A percentile compares a stretch with the other conserved stretches of the same genome.
These are phyloP conservation scores for Clarkia xantiana DNA, from an alignment of 345 rosid species.

Conservation along the genomic window DNA sequence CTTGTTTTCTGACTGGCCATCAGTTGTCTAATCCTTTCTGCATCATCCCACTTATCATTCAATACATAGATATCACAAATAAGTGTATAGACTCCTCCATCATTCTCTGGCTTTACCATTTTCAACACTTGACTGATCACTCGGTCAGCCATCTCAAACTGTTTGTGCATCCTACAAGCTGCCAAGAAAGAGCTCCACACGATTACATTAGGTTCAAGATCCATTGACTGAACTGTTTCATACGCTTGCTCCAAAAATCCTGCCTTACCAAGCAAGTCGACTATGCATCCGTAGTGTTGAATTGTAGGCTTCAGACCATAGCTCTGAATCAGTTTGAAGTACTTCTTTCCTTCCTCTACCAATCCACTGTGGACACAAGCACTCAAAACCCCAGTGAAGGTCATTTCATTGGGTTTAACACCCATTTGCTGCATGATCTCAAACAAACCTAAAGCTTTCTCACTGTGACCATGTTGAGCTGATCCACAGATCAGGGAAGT, in stretches of 20 bases:
- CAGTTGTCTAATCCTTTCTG: constrained; percentile 9
- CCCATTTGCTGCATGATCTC: constrained; percentile 25
- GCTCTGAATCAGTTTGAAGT: constrained; percentile 24
- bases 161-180: constrained; percentile 38
- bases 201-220: constrained; percentile 23
- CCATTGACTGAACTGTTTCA: constrained; percentile 19
- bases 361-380: constrained; percentile 37
- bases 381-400: constrained; percentile 30
- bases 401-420: constrained; percentile 13
- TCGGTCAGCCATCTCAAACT: constrained; percentile 32
- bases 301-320: constrained; percentile 26
- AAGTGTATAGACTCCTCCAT: constrained; percentile 15
- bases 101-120: constrained; percentile 9
- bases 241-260: constrained; percentile 30
- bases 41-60: constrained; percentile 13
- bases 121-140: constrained; percentile 15
- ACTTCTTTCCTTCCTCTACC: constrained; percentile 27
- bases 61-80: constrained; percentile 9
- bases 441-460: constrained; percentile 33
- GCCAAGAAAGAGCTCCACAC: constrained; percentile 34
- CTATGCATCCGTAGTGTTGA: constrained; percentile 49
- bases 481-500: constrained; percentile 40
- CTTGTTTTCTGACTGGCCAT: constrained; percentile 8
- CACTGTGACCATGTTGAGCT: constrained; percentile 31
- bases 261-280: constrained; percentile 35